These are phyloP conservation scores for Avena insularis DNA, from an alignment of 176 grass and related monocot genomes.

Conservation along the genomic window DNA sequence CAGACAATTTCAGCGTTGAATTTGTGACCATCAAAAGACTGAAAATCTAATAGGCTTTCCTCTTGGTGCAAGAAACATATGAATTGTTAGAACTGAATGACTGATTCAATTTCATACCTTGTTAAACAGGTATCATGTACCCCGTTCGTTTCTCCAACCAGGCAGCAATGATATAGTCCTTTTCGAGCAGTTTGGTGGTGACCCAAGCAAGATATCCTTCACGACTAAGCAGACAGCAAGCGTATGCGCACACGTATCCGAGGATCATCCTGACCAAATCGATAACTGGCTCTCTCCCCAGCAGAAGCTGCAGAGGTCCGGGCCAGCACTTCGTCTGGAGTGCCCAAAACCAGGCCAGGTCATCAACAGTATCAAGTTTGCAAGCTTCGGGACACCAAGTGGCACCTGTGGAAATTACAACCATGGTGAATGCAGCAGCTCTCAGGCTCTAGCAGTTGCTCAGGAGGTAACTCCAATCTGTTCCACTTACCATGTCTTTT, in stretches of 20 bases:
- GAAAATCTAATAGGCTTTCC: background rate
- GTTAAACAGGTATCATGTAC: slow-evolving; percentile 85
- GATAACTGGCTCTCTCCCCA: slow-evolving; percentile 60
- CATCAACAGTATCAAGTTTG: slow-evolving; percentile 86
- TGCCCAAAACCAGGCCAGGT: slow-evolving; percentile 73
- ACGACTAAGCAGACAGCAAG: slow-evolving; percentile 58
- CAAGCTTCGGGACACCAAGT: slow-evolving; percentile 87
- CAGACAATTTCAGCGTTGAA: slow-evolving; percentile 10
- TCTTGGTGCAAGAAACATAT: slow-evolving; percentile 14
- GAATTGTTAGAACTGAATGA: slow-evolving; percentile 3
- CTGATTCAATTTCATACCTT: slow-evolving; percentile 32
- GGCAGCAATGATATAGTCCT: slow-evolving; percentile 85
- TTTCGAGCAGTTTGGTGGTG: slow-evolving; percentile 87
- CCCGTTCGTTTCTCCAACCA: slow-evolving; percentile 75
- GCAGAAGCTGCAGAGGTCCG: slow-evolving; percentile 48
- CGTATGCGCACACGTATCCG: slow-evolving; percentile 79
- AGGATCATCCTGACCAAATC: slow-evolving; percentile 76
- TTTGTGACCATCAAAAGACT: background rate
- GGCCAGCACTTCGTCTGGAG: slow-evolving; percentile 67
- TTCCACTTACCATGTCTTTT: slow-evolving; percentile 22
- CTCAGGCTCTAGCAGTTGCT: slow-evolving; percentile 68
- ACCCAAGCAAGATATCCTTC: slow-evolving; percentile 87
- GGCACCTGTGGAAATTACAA: slow-evolving; percentile 80
- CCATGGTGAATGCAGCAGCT: slow-evolving; percentile 81
- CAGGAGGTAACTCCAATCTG: slow-evolving; percentile 68